A percentile compares a stretch with the other conserved stretches of the same genome.
phyloP scores from a whole-genome alignment of 2,329 filamentous ascomycete species.

The Pleoardoris graminearum region DNA sequence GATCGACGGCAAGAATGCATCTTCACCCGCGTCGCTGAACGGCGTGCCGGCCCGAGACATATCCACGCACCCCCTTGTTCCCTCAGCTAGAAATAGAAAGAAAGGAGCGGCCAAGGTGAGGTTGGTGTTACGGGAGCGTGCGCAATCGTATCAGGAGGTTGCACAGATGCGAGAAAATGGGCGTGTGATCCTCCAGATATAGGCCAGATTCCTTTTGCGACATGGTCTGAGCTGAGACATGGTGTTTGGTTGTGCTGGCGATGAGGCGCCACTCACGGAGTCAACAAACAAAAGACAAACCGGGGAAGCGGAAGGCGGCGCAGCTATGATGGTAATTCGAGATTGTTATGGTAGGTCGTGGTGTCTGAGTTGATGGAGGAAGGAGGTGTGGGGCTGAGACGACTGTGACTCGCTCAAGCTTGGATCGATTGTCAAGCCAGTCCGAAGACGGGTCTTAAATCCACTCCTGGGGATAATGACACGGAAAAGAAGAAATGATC shows the following conservation, averaged over 20 bases:
- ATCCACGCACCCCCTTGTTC: background rate
- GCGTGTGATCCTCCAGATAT: constrained; percentile 2
- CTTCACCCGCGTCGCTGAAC: constrained; percentile 1
- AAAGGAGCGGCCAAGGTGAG: background rate
- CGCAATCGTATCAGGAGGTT: constrained; percentile 2
- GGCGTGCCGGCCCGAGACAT: constrained; percentile 5
- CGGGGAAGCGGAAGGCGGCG: background rate
- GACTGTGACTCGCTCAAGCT: background rate
- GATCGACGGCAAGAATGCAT: background rate
- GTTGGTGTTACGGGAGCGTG: background rate
- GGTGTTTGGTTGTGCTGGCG: constrained; percentile 2
- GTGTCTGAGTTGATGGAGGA: background rate
- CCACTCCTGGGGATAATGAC: too few relatives aligned
- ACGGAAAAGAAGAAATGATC: too few relatives aligned
- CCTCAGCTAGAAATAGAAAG: background rate
- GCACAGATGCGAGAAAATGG: background rate
- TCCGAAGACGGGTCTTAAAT: too few relatives aligned
- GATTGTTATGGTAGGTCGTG: background rate
- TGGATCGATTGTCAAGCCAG: background rate
- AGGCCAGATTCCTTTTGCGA: background rate
- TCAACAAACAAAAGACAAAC: background rate
- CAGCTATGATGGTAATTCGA: background rate
- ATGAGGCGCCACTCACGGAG: background rate
- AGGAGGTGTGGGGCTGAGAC: background rate
- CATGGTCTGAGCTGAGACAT: constrained; percentile 6